A percentile compares a stretch with the other conserved stretches of the same genome.
phyloP scores from a whole-genome alignment of 371 early-diverging fungal species.

The Funneliformis caledonium region DNA sequence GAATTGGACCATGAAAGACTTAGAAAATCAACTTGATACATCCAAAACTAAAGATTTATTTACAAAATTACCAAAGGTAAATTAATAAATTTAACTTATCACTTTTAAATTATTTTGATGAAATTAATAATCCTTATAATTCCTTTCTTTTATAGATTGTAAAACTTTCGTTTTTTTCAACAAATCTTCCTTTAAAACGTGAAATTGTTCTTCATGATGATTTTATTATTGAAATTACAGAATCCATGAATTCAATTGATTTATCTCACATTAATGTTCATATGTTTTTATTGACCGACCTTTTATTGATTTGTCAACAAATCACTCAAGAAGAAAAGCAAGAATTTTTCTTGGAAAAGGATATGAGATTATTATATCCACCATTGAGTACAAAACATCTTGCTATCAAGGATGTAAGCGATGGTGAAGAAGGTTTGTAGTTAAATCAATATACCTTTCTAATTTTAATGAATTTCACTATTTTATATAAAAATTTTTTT shows the following conservation, averaged over 20 bases:
- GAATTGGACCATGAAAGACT: conserved; percentile 25
- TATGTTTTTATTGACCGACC: conserved; percentile 42
- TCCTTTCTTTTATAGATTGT: conserved; percentile 19
- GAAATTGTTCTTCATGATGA: conserved; percentile 38
- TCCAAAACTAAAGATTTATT: conserved; percentile 41
- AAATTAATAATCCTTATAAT: neutral
- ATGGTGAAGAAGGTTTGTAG: conserved; percentile 35
- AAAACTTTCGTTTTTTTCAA: conserved; percentile 35
- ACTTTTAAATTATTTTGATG: neutral
- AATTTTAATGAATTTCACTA: neutral
- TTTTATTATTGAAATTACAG: conserved; percentile 28
- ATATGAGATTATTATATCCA: conserved; percentile 40
- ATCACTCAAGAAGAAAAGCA: conserved; percentile 26
- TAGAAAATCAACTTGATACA: conserved; percentile 38
- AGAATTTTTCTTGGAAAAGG: neutral
- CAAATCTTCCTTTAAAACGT: conserved; percentile 33
- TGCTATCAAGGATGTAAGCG: conserved; percentile 25
- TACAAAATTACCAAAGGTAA: conserved; percentile 42
- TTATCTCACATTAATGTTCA: neutral
- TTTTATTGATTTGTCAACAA: conserved; percentile 37
- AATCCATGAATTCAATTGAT: neutral
- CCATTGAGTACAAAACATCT: conserved; percentile 43
- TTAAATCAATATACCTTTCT: neutral
- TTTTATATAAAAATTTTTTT: neutral
- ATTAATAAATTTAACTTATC: neutral